A percentile compares a stretch with the other conserved stretches of the same genome.
phyloP scores from a whole-genome alignment of 768 basidiomycete species.

The Leucosporidium creatinivorum region DNA sequence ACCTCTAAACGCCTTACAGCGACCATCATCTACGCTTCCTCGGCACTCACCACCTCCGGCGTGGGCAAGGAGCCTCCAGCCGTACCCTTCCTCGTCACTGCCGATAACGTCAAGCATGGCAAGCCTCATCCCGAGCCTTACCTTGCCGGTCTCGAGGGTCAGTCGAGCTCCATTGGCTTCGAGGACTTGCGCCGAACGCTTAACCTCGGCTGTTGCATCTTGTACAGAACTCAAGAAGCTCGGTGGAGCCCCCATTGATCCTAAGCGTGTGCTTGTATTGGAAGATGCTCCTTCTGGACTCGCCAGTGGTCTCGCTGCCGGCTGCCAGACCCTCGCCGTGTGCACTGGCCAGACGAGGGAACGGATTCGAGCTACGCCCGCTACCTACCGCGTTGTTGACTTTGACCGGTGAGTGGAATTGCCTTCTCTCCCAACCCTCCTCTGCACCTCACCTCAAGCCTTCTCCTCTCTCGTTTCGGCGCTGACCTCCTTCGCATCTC shows the following conservation, averaged over 20 bases:
- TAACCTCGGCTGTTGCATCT: not conserved
- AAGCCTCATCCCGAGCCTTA: constrained; percentile 90
- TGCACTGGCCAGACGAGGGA: constrained; percentile 68
- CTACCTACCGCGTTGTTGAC: constrained; percentile 63
- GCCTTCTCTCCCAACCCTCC: no score
- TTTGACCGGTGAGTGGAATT: constrained; percentile 49
- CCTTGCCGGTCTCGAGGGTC: constrained; percentile 59
- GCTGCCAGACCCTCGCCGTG: constrained; percentile 68
- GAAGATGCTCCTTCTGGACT: constrained; percentile 86
- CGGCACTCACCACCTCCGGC: constrained; percentile 58
- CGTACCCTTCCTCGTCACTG: constrained; percentile 59
- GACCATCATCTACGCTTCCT: constrained; percentile 61
- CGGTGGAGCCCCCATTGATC: constrained; percentile 7
- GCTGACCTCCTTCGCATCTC: no score
- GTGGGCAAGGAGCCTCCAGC: constrained; percentile 50
- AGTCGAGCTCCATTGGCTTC: constrained; percentile 43
- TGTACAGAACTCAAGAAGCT: not conserved
- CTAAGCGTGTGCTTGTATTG: constrained; percentile 53
- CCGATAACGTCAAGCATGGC: constrained; percentile 63
- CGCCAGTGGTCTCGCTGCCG: constrained; percentile 64
- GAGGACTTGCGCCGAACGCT: constrained; percentile 50
- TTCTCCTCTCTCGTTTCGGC: not conserved
- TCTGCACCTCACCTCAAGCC: no score
- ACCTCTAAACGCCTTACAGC: constrained; percentile 50
- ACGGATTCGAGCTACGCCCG: constrained; percentile 51